Evolutionary conservation across 2,329 filamentous ascomycete species (phyloP).

Genomic region (Esteya vermicola): DNA sequence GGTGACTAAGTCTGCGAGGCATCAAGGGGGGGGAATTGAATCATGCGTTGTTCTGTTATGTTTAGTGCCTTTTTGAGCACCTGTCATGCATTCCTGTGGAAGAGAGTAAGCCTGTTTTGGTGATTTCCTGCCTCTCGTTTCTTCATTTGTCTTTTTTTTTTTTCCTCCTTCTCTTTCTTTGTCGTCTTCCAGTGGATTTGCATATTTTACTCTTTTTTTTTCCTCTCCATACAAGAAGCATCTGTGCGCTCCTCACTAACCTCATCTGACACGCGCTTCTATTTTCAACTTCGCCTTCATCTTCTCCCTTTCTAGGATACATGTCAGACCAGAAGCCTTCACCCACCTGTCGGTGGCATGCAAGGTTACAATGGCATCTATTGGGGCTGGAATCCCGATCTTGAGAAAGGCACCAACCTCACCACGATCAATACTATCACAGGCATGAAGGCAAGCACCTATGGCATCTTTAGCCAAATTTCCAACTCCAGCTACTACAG

Average conservation of each 20-base stretch:
- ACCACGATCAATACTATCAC: not conserved
- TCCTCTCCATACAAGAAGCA: too few relatives aligned
- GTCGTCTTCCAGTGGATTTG: not conserved
- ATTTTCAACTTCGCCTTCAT: too few relatives aligned
- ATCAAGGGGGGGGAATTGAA: too few relatives aligned
- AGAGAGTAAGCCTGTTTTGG: not conserved
- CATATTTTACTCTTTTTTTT: too few relatives aligned
- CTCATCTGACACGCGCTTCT: too few relatives aligned
- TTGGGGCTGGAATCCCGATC: constrained; percentile 1
- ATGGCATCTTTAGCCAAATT: constrained; percentile 1
- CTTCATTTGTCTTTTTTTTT: not conserved
- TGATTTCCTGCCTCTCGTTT: too few relatives aligned
- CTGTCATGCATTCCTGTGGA: not conserved
- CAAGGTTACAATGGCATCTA: constrained; percentile 1
- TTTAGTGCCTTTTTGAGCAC: not conserved
- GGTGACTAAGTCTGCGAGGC: too few relatives aligned
- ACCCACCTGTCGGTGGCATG: not conserved
- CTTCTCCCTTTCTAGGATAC: not conserved
- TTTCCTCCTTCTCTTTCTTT: not conserved
- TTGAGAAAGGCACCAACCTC: not conserved
- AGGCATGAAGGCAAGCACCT: not conserved
- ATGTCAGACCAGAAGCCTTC: not conserved
- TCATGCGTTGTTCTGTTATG: not conserved
- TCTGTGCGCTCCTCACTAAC: too few relatives aligned
- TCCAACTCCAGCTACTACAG: not conserved